Percentiles rank a stretch among this genome's conserved stretches.
Conservation (phyloP, 345 rosid species). For the Populus euphratica region DNA sequence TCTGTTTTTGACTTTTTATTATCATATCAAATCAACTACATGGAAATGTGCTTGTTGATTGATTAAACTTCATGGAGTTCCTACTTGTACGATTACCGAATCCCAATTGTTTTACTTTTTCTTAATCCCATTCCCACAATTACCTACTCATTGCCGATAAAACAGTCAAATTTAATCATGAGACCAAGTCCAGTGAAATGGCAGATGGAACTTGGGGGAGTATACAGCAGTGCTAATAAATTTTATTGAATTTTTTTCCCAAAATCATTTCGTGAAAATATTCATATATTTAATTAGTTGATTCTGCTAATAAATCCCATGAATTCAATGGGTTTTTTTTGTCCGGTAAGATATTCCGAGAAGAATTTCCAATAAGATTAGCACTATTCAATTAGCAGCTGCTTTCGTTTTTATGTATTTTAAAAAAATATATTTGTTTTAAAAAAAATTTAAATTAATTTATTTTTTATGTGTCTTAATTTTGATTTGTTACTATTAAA, state of each 20-base stretch:
- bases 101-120: neutral
- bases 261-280: neutral
- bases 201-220: neutral
- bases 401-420: no score
- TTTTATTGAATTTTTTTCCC: neutral
- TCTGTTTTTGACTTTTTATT: neutral
- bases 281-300: neutral
- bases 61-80: neutral
- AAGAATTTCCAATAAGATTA: neutral
- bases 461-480: no score
- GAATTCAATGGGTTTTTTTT: neutral
- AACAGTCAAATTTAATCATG: neutral
- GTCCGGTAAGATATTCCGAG: neutral
- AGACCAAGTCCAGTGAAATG: neutral
- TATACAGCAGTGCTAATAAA: neutral
- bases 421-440: no score
- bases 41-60: neutral
- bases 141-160: neutral
- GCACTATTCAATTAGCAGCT: neutral
- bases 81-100: neutral
- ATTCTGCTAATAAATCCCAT: neutral
- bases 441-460: no score
- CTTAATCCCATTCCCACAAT: neutral
- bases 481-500: no score
- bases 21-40: neutral